phyloP scores from a whole-genome alignment of 2,329 filamentous ascomycete species.

The Fusarium praegraminearum region DNA sequence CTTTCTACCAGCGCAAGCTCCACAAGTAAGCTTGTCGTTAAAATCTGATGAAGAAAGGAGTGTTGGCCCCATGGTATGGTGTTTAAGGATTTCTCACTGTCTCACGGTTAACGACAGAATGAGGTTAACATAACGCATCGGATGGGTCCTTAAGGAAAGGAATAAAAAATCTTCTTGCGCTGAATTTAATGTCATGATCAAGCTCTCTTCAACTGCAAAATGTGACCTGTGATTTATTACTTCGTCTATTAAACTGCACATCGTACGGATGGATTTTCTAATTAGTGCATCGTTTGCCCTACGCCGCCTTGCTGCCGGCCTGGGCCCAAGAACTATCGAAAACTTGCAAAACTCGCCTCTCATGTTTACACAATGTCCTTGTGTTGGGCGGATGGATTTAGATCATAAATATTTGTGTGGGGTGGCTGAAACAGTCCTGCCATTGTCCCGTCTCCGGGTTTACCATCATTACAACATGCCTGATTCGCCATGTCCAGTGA shows the following conservation, averaged over 20 bases:
- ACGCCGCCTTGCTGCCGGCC: constrained; percentile 1
- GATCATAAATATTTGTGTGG: constrained; percentile 32
- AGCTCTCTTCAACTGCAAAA: constrained; percentile 39
- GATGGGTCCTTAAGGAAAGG: constrained; percentile 56
- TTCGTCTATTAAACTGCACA: background rate
- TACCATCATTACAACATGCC: constrained; percentile 42
- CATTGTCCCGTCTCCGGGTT: constrained; percentile 21
- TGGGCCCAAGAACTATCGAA: constrained; percentile 5
- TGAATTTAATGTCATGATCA: constrained; percentile 50
- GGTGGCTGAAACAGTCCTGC: constrained; percentile 36
- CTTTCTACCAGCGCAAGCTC: constrained; percentile 99
- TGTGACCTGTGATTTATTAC: constrained; percentile 27
- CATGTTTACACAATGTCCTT: constrained; percentile 20
- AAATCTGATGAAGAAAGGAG: constrained; percentile 40
- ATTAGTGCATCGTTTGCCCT: constrained; percentile 21
- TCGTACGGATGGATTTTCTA: constrained; percentile 4
- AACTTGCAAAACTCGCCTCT: constrained; percentile 7
- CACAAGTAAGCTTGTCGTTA: constrained; percentile 80
- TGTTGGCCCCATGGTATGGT: constrained; percentile 52
- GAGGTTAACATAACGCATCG: constrained; percentile 55
- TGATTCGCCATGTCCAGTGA: constrained; percentile 30
- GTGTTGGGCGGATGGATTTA: constrained; percentile 16
- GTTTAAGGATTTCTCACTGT: constrained; percentile 55
- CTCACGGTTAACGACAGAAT: constrained; percentile 54
- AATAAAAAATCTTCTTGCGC: constrained; percentile 54